Conservation (phyloP, 768 basidiomycete genomes). For the Grammothele lineata region DNA sequence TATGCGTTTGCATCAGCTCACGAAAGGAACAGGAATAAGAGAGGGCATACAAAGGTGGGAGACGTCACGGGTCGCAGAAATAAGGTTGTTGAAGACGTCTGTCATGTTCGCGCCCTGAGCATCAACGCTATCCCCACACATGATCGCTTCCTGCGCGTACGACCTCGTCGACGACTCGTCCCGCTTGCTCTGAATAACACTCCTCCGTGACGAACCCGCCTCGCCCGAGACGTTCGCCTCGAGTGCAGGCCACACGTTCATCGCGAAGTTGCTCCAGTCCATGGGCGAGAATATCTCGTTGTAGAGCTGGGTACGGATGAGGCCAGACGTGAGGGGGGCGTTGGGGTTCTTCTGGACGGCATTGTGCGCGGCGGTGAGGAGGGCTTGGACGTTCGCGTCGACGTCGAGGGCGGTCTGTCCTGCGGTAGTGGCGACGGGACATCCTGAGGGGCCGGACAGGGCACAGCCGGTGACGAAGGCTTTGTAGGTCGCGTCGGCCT, state of each 20-base stretch:
- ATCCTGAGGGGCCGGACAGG: slow-evolving; percentile 5
- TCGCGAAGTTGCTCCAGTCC: slow-evolving; percentile 3
- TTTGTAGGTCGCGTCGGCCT: slow-evolving; percentile 2
- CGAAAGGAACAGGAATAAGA: not conserved
- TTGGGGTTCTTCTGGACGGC: slow-evolving; percentile 3
- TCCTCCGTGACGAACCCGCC: too few relatives aligned
- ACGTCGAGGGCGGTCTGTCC: slow-evolving; percentile 1
- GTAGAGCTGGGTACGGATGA: slow-evolving; percentile 3
- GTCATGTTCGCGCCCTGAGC: not conserved
- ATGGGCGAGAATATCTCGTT: not conserved
- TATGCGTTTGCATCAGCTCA: not conserved
- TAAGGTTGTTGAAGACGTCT: slow-evolving; percentile 5
- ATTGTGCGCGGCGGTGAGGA: slow-evolving; percentile 6
- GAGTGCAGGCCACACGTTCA: slow-evolving; percentile 1
- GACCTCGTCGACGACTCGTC: not conserved
- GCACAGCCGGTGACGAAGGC: slow-evolving; percentile 10
- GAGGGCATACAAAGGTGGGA: slow-evolving; percentile 8
- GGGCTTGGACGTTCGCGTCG: slow-evolving; percentile 2
- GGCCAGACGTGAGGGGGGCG: slow-evolving; percentile 1
- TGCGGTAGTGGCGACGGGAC: slow-evolving; percentile 1
- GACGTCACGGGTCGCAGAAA: not conserved
- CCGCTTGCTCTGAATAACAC: not conserved
- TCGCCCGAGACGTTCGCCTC: too few relatives aligned
- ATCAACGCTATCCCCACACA: slow-evolving; percentile 10
- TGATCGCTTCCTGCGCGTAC: slow-evolving; percentile 1